Evolutionary conservation across 2,329 filamentous ascomycete genomes (phyloP).

Genomic region (Xylariales sp.): DNA sequence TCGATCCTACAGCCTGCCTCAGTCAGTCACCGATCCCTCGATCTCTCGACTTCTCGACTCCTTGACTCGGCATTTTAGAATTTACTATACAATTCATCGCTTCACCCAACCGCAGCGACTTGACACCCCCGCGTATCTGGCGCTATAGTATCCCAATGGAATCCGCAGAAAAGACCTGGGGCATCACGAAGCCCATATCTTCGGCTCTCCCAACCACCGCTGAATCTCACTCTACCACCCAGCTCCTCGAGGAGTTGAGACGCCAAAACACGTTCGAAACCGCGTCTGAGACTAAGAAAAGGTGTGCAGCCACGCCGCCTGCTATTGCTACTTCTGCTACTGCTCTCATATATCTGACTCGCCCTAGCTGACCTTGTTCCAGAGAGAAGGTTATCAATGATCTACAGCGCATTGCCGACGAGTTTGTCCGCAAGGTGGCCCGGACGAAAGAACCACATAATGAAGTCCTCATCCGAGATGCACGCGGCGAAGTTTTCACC

Average conservation of each 20-base stretch:
- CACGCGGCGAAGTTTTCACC: constrained; percentile 92
- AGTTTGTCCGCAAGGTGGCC: constrained; percentile 87
- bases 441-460: constrained; percentile 77
- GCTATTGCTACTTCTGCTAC: too few species aligned
- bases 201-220: constrained; percentile 77
- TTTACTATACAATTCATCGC: too few species aligned
- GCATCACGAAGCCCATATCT: constrained; percentile 88
- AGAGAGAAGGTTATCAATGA: constrained; percentile 79
- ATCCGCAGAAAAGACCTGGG: constrained; percentile 54
- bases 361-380: constrained; percentile 27
- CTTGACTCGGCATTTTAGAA: too few species aligned
- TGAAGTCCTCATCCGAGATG: constrained; percentile 80
- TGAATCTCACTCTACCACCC: constrained; percentile 81
- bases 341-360: too few species aligned
- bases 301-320: constrained; percentile 61
- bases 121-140: background rate
- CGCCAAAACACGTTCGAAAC: constrained; percentile 92
- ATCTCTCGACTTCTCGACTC: background rate
- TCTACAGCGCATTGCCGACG: constrained; percentile 82
- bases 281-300: constrained; percentile 82
- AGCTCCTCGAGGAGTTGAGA: constrained; percentile 85
- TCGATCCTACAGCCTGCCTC: background rate
- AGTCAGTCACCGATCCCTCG: constrained; percentile 7
- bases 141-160: constrained; percentile 40
- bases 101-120: background rate